A percentile compares a stretch with the other conserved stretches of the same genome.
phyloP scores from a whole-genome alignment of 805 yeast genomes.

The Yamadazyma takamatsuzukensis region DNA sequence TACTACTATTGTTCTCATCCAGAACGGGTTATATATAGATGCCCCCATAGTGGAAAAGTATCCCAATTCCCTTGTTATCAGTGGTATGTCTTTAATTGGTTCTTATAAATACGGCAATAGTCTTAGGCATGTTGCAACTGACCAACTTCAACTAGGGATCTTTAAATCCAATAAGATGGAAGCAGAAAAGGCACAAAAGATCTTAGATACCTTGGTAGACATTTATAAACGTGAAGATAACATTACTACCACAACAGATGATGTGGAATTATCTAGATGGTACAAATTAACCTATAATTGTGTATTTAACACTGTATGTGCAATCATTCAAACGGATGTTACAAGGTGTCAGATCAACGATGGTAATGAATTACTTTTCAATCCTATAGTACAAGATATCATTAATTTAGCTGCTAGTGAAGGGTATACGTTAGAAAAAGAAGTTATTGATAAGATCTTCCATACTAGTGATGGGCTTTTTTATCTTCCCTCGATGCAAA shows the following conservation, averaged over 20 bases:
- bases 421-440: slow-evolving; percentile 52
- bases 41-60: slow-evolving; percentile 25
- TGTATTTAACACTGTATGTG: slow-evolving; percentile 32
- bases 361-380: slow-evolving; percentile 26
- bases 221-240: slow-evolving; percentile 25
- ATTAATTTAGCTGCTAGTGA: slow-evolving; percentile 65
- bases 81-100: slow-evolving; percentile 35
- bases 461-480: slow-evolving; percentile 46
- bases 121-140: slow-evolving; percentile 18
- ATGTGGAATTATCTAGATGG: slow-evolving; percentile 35
- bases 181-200: slow-evolving; percentile 9
- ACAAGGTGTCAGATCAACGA: slow-evolving; percentile 32
- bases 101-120: slow-evolving; percentile 26
- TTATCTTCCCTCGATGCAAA: slow-evolving; percentile 40
- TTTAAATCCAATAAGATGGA: slow-evolving; percentile 15
- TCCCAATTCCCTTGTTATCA: slow-evolving; percentile 31
- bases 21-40: slow-evolving; percentile 40
- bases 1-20: slow-evolving; percentile 32
- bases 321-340: slow-evolving; percentile 31
- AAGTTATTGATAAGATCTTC: slow-evolving; percentile 46
- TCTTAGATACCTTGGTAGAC: slow-evolving; percentile 19
- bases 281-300: slow-evolving; percentile 35
- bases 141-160: slow-evolving; percentile 20
- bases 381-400: slow-evolving; percentile 69
- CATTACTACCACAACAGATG: slow-evolving; percentile 21